These are phyloP conservation scores for Tetrapisispora arboricola DNA, from an alignment of 805 yeast genomes.

Conservation along the genomic window DNA sequence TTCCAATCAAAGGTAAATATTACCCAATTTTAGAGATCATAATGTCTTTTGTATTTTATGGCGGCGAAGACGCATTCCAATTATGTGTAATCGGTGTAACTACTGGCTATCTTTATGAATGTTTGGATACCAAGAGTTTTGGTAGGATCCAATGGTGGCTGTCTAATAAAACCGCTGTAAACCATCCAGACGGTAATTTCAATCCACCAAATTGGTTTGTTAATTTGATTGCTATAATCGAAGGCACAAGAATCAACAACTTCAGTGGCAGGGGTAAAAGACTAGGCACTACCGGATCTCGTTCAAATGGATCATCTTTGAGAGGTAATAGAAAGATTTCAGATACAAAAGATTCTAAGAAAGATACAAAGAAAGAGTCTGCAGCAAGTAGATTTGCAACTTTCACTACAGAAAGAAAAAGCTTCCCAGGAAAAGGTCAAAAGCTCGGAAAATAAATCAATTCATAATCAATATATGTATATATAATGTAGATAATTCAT, in stretches of 20 bases:
- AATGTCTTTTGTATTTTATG: constrained; percentile 35
- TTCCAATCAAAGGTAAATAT: constrained; percentile 46
- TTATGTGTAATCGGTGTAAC: constrained; percentile 41
- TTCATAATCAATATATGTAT: too few relatives aligned
- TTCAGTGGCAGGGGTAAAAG: constrained; percentile 7
- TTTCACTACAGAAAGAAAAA: constrained; percentile 3
- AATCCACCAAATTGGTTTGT: constrained; percentile 18
- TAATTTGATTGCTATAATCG: not conserved
- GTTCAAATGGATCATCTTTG: not conserved
- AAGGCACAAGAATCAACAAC: constrained; percentile 3
- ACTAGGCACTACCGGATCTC: constrained; percentile 2
- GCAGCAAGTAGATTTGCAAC: not conserved
- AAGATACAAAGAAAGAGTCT: not conserved
- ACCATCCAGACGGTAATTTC: constrained; percentile 18
- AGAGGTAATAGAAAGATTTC: too few relatives aligned
- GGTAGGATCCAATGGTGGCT: constrained; percentile 36
- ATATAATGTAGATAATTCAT: too few relatives aligned
- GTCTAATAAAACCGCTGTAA: constrained; percentile 7
- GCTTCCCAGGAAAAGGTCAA: constrained; percentile 4
- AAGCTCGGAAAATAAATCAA: constrained; percentile 3
- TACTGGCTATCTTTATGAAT: constrained; percentile 51
- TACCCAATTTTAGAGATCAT: constrained; percentile 34
- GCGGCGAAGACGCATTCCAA: constrained; percentile 34
- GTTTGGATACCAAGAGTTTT: constrained; percentile 48
- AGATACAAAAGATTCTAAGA: too few relatives aligned